Conservation (phyloP, 768 basidiomycete species). For the Boletus insuetus region DNA sequence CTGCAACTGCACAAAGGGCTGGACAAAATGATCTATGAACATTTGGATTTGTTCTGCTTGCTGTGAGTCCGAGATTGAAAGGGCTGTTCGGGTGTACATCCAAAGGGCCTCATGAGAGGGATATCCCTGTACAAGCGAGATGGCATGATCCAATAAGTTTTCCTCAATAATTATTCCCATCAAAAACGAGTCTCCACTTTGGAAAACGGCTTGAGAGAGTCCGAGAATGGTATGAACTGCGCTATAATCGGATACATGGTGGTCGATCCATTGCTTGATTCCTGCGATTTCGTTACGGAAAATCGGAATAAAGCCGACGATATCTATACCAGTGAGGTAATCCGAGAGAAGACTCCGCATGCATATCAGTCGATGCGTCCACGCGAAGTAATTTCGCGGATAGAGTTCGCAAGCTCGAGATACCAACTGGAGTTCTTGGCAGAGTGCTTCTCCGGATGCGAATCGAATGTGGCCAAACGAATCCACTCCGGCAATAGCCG, state of each 20-base stretch:
- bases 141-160: conserved; percentile 38
- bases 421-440: conserved; percentile 48
- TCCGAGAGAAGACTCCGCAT: conserved; percentile 32
- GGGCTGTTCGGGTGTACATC: conserved; percentile 40
- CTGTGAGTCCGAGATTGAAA: conserved; percentile 1
- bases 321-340: conserved; percentile 16
- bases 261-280: conserved; percentile 52
- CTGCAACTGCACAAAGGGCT: conserved; percentile 11
- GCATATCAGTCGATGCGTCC: conserved; percentile 59
- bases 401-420: conserved; percentile 56
- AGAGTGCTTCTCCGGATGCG: conserved; percentile 35
- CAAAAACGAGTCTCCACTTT: conserved; percentile 3
- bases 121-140: conserved; percentile 47
- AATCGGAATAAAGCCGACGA: conserved; percentile 26
- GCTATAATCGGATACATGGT: conserved; percentile 67
- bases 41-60: not conserved
- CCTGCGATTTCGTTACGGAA: conserved; percentile 38
- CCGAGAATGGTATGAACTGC: conserved; percentile 54
- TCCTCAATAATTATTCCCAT: not conserved
- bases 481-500: not conserved
- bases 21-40: conserved; percentile 18
- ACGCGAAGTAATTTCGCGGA: conserved; percentile 73
- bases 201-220: conserved; percentile 26
- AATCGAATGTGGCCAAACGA: conserved; percentile 6
- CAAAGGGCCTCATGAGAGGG: conserved; percentile 63